Conservation (phyloP, 2,329 filamentous ascomycete genomes). For the Trichophyton benhamiae region DNA sequence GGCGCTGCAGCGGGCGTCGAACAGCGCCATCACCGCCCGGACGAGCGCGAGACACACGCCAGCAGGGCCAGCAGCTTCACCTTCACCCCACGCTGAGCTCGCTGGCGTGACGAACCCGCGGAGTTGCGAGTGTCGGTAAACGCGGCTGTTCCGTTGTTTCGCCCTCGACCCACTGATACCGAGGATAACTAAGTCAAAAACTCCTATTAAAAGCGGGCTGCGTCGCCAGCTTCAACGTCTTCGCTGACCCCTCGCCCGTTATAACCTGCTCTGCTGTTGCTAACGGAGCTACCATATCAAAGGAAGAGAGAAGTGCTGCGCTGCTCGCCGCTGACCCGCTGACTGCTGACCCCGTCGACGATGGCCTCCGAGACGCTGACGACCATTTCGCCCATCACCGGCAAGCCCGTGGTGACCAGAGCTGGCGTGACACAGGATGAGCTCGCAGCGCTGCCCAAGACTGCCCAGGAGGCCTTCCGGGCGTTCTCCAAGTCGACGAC, state of each 20-base stretch:
- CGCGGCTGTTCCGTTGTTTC: background rate
- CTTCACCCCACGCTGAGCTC: too few species aligned
- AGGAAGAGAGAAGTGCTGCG: background rate
- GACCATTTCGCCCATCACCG: slow-evolving; percentile 84
- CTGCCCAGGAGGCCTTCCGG: slow-evolving; percentile 62
- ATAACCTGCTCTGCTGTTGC: background rate
- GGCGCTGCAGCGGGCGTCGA: background rate
- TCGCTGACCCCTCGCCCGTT: background rate
- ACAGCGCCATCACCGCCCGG: too few species aligned
- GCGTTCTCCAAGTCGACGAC: slow-evolving; percentile 66
- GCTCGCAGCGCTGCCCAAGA: slow-evolving; percentile 57
- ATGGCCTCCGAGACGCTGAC: slow-evolving; percentile 48
- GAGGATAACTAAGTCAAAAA: background rate
- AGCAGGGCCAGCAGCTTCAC: too few species aligned
- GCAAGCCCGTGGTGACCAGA: slow-evolving; percentile 68
- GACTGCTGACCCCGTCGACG: background rate
- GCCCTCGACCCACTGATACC: background rate
- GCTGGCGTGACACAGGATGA: slow-evolving; percentile 60
- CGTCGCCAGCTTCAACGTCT: background rate
- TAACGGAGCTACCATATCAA: background rate
- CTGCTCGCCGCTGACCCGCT: background rate
- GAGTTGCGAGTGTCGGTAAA: background rate
- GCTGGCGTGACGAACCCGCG: background rate
- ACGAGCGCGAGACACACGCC: too few species aligned
- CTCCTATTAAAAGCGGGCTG: background rate